Evolutionary conservation across 495 filamentous ascomycete genomes (phyloP).

Genomic region (Tuber borchii): DNA sequence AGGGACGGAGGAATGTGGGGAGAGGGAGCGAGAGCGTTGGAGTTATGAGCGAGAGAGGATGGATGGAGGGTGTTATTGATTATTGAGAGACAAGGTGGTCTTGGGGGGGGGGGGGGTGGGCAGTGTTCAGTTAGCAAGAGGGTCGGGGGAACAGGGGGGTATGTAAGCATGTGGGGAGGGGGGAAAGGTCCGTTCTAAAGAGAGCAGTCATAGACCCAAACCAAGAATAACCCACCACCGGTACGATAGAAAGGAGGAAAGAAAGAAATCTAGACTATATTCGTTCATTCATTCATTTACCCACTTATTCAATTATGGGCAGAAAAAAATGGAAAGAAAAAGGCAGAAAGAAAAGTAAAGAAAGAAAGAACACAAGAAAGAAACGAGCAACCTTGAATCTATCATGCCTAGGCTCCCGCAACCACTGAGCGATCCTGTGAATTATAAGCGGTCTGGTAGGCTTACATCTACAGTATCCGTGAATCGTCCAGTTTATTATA

Average conservation of each 20-base stretch:
- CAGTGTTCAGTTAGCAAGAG: not conserved
- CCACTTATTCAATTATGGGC: not conserved
- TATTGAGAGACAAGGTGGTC: not conserved
- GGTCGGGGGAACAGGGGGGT: not conserved
- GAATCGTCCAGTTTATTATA: not conserved
- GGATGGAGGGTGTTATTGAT: not conserved
- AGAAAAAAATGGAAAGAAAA: not conserved
- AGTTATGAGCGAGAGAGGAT: not conserved
- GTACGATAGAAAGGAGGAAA: not conserved
- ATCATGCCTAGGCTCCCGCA: not conserved
- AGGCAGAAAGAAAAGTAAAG: not conserved
- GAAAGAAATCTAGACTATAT: not conserved
- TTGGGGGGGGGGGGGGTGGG: not conserved
- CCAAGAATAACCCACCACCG: not conserved
- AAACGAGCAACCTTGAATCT: not conserved
- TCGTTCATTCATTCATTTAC: not conserved
- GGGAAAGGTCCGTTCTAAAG: not conserved
- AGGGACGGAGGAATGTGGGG: slow-evolving; percentile 1
- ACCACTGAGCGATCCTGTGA: not conserved
- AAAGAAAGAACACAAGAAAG: not conserved
- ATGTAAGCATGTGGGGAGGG: not conserved
- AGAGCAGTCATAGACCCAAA: not conserved
- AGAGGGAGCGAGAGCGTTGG: not conserved
- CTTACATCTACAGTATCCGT: not conserved
- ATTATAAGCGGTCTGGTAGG: not conserved